phyloP scores from a whole-genome alignment of 495 filamentous ascomycete genomes.

The Penicillium pulvis region DNA sequence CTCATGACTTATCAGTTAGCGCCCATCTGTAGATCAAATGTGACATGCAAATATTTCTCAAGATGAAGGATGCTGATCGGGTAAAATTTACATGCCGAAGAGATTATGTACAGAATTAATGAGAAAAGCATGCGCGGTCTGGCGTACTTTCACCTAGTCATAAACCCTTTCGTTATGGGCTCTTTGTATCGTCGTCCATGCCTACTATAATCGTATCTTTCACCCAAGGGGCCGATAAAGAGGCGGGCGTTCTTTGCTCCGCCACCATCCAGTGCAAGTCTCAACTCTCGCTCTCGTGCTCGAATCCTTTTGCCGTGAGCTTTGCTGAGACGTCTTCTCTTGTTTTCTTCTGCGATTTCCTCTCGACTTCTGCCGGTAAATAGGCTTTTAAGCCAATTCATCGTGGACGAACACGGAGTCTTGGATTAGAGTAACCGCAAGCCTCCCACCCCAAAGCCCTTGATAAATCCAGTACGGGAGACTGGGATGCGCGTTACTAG shows the following conservation, averaged over 20 bases:
- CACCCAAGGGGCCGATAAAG: background rate
- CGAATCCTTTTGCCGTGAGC: background rate
- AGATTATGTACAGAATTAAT: no score
- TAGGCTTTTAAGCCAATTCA: background rate
- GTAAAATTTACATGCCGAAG: no score
- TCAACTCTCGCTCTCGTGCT: constrained; percentile 5
- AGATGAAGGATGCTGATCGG: no score
- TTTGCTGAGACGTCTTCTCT: background rate
- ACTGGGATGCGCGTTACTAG: background rate
- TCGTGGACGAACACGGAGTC: background rate
- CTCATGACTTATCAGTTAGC: no score
- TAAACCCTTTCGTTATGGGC: background rate
- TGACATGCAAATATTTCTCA: no score
- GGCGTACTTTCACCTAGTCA: background rate
- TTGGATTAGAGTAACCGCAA: no score
- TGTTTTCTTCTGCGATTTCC: background rate
- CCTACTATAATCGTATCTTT: background rate
- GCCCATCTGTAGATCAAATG: no score
- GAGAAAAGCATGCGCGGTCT: background rate
- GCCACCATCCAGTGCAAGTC: background rate
- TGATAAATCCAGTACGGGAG: background rate
- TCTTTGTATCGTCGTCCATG: background rate
- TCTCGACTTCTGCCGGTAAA: background rate
- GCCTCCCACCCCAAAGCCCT: background rate
- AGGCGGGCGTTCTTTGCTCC: background rate